A percentile compares a stretch with the other conserved stretches of the same genome.
These are phyloP conservation scores for Albophoma yamanashiensis DNA, from an alignment of 2,329 filamentous ascomycete species.

Conservation along the genomic window DNA sequence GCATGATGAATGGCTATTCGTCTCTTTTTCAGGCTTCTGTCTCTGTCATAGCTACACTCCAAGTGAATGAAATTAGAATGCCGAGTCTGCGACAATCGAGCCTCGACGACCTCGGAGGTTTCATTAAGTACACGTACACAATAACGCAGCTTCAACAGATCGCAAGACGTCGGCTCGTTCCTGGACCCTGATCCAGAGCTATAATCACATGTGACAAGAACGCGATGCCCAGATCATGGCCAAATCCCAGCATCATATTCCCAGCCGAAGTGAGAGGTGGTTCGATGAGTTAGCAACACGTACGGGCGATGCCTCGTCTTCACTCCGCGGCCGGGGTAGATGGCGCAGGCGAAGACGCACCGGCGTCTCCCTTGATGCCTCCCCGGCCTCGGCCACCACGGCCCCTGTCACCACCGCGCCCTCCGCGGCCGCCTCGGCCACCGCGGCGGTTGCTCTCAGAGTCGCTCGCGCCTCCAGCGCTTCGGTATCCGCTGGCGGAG, in stretches of 20 bases:
- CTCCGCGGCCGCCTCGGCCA: constrained; percentile 44
- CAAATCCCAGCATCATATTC: background rate
- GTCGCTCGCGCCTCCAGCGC: constrained; percentile 66
- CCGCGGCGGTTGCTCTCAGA: constrained; percentile 47
- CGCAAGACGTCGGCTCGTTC: constrained; percentile 5
- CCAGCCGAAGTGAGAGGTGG: background rate
- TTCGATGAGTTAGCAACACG: background rate
- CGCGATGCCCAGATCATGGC: background rate
- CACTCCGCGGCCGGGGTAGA: constrained; percentile 35
- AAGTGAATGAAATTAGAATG: constrained; percentile 19
- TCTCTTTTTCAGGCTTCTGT: background rate
- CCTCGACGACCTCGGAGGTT: constrained; percentile 16
- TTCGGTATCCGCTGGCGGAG: constrained; percentile 66
- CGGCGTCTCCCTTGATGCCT: constrained; percentile 48
- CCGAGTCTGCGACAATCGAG: constrained; percentile 16
- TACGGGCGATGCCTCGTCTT: background rate
- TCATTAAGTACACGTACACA: constrained; percentile 27
- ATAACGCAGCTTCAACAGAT: constrained; percentile 5
- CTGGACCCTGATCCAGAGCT: constrained; percentile 10
- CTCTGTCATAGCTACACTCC: constrained; percentile 15
- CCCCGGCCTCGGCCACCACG: constrained; percentile 45
- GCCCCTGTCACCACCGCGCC: constrained; percentile 48
- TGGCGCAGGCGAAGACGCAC: constrained; percentile 39
- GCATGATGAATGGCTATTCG: background rate
- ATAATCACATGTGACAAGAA: constrained; percentile 8